Percentiles rank a stretch among this genome's conserved stretches.
Evolutionary conservation across 192 early-diverging fungal genomes (phyloP).

Genomic region (Coemansia sp.): DNA sequence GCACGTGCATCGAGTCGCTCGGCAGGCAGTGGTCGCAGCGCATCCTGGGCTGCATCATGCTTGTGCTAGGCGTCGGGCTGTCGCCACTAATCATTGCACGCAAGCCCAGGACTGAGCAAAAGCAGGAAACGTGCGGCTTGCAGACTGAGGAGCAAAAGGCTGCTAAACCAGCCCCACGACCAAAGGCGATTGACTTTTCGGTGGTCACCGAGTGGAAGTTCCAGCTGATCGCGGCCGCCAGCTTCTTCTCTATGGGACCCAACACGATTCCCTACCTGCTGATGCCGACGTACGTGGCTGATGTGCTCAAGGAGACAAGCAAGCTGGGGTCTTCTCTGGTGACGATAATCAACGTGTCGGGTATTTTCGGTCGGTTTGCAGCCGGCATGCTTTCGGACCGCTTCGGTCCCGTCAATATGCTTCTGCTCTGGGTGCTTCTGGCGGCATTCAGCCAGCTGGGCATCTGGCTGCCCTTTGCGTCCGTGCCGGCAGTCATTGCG

Average conservation of each 20-base stretch:
- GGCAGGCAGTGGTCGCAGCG: constrained; percentile 42
- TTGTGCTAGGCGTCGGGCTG: constrained; percentile 25
- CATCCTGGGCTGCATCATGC: constrained; percentile 35
- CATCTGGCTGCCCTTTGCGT: constrained; percentile 45
- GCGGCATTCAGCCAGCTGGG: constrained; percentile 41
- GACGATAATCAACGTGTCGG: constrained; percentile 43
- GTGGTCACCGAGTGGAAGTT: constrained; percentile 41
- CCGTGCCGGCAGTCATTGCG: constrained; percentile 20
- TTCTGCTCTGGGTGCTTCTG: constrained; percentile 35
- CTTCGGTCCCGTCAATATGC: constrained; percentile 39
- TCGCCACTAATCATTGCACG: constrained; percentile 38
- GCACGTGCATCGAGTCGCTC: constrained; percentile 21
- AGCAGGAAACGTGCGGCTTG: no score
- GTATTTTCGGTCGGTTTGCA: constrained; percentile 41
- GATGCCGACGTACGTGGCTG: constrained; percentile 43
- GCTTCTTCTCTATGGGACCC: constrained; percentile 50
- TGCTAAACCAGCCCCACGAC: not conserved
- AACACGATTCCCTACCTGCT: constrained; percentile 50
- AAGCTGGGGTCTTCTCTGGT: constrained; percentile 32
- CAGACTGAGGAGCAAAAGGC: no score
- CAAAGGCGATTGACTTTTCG: constrained; percentile 29
- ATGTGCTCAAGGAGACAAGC: constrained; percentile 33
- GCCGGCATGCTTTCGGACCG: constrained; percentile 39
- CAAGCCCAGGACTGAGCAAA: not conserved
- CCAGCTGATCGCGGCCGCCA: constrained; percentile 34